Evolutionary conservation across 805 yeast species (phyloP), one percentile per base, ranked within the genome.

Genomic region (Scheffersomyces coipomensis): DNA sequence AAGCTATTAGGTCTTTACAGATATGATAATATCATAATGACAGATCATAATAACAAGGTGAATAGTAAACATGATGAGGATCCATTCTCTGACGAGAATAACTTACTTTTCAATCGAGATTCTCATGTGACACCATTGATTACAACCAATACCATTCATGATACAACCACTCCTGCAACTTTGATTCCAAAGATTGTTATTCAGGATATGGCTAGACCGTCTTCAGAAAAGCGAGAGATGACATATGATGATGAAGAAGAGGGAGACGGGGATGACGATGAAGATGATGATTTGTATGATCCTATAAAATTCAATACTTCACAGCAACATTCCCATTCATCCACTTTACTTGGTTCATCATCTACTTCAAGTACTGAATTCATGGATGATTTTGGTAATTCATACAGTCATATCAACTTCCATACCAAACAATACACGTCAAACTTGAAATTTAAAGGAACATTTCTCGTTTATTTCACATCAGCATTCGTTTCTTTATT

Each of bases 401-500:
- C 35, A 8, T 69, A 69, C 42, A 58, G 49, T 16, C 64, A 67
- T 34, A 48, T 69, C 7, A 65, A 69, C 44, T 69, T 68, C 39
- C 57, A 68, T 44, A 53, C 60, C 15, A 54, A 55, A 35, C 43
- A 45, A 17, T 68, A 68, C 45, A 65, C 72, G 2, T 43, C 49
- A 12, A 50, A 50, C 32, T 49, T 64, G 9, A 39, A 35, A 35
- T 66, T 69, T 50, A 69, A 68, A 48, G 75, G 75, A 21, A 64
- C 51, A 33, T 46, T 55, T 29, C 48, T 69, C 35, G 73, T 69
- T 17, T 68, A 69, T 47, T 68, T 68, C 52, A 69, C 73, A 7
- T 66, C 73, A 3, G 74, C 70, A 5, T 69, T 68, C 45, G 73
- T 69, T 7, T 68, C 74, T 35, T 48, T 68, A 12, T 68, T 68